A percentile compares a stretch with the other conserved stretches of the same genome.
Conservation (phyloP, 441 rosid genomes). For the Jatropha multifida region DNA sequence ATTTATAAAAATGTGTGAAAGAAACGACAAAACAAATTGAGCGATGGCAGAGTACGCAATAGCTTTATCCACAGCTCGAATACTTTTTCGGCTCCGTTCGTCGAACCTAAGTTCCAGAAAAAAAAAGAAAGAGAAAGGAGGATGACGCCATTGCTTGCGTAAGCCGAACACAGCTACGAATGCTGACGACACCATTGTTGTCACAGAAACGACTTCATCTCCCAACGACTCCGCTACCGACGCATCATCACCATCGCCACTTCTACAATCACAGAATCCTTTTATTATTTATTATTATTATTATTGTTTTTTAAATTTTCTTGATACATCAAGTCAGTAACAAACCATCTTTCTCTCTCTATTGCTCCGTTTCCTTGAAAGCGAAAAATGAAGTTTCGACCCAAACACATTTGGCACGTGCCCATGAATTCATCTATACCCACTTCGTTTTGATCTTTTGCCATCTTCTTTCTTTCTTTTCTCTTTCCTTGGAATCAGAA, state of each 20-base stretch:
- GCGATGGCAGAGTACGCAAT: background rate
- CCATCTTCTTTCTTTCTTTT: background rate
- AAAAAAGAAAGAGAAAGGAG: background rate
- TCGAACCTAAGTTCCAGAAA: background rate
- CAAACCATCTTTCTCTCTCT: background rate
- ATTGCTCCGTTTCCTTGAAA: slow-evolving; percentile 14
- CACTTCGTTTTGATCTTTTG: background rate
- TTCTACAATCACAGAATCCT: background rate
- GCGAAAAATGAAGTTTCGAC: slow-evolving; percentile 35
- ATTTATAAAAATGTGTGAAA: too few species aligned
- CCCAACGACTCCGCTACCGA: slow-evolving; percentile 14
- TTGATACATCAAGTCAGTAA: background rate
- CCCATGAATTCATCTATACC: slow-evolving; percentile 4
- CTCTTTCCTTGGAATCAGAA: background rate
- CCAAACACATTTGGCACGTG: slow-evolving; percentile 9
- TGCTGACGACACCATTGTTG: slow-evolving; percentile 35
- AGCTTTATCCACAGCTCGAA: background rate
- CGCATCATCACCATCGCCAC: background rate
- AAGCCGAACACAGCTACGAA: slow-evolving; percentile 31
- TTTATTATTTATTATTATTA: background rate
- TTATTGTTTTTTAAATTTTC: too few species aligned
- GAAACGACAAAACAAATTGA: too few species aligned
- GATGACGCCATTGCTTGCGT: slow-evolving; percentile 41
- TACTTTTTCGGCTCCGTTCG: background rate
- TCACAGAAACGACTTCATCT: slow-evolving; percentile 53